Conservation (phyloP, 768 basidiomycete genomes). For the Hygrocybe coccinea region DNA sequence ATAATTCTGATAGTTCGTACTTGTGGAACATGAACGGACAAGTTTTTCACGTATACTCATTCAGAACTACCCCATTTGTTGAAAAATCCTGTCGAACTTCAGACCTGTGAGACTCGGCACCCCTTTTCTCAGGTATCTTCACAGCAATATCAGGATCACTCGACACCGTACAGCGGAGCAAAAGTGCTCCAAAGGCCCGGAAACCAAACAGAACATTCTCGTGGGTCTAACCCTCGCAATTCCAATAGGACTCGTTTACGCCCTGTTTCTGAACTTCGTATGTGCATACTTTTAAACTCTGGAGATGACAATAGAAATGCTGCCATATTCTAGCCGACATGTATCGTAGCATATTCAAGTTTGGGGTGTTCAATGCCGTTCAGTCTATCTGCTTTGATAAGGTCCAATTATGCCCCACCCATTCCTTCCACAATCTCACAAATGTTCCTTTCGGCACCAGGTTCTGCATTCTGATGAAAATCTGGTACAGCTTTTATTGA, state of each 20-base stretch:
- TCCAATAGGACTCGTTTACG: constrained; percentile 49
- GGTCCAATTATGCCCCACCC: constrained; percentile 39
- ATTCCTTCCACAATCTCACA: neutral
- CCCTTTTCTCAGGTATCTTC: no score
- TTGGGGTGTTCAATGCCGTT: constrained; percentile 85
- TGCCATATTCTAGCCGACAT: constrained; percentile 58
- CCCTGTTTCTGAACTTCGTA: constrained; percentile 71
- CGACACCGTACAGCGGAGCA: neutral
- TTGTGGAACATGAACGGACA: neutral
- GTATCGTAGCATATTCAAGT: constrained; percentile 79
- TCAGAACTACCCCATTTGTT: neutral
- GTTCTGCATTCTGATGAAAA: constrained; percentile 58
- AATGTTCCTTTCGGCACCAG: constrained; percentile 21
- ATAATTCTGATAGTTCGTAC: neutral
- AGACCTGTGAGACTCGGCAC: no score
- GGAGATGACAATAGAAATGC: neutral
- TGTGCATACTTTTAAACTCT: constrained; percentile 15
- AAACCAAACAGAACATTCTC: neutral
- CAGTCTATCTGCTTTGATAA: constrained; percentile 79
- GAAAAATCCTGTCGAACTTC: no score
- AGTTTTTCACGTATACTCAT: neutral
- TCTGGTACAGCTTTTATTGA: constrained; percentile 41
- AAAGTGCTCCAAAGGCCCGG: neutral
- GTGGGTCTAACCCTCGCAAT: constrained; percentile 30
- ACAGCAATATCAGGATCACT: neutral